phyloP scores from a whole-genome alignment of 192 early-diverging fungal species.

The Backusella psychrophila region DNA sequence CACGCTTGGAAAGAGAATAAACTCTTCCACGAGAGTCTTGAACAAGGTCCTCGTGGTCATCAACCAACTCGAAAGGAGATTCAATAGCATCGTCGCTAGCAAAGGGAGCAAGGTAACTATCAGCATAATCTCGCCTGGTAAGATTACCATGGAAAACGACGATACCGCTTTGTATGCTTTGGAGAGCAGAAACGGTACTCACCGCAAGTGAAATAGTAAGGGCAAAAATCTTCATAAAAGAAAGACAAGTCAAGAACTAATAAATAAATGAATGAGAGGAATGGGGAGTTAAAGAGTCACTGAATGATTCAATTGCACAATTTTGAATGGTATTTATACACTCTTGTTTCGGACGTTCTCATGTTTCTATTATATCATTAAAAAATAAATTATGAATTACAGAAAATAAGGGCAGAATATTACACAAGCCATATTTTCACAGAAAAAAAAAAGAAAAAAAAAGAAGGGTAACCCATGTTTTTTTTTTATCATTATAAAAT shows the following conservation, averaged over 20 bases:
- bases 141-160: conserved; percentile 10
- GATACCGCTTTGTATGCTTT: neutral
- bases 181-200: neutral
- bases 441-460: neutral
- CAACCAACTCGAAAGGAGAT: conserved; percentile 16
- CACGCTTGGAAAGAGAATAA: conserved; percentile 13
- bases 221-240: neutral
- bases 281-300: neutral
- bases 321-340: neutral
- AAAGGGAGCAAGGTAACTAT: conserved; percentile 18
- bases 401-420: neutral
- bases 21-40: neutral
- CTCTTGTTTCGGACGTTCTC: neutral
- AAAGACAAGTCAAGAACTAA: neutral
- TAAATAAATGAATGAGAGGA: neutral
- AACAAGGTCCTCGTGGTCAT: conserved; percentile 13
- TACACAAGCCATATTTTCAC: neutral
- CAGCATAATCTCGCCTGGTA: neutral
- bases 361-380: neutral
- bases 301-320: neutral
- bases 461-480: neutral
- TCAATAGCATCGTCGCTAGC: conserved; percentile 14
- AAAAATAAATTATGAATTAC: neutral
- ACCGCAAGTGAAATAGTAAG: neutral
- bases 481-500: too few relatives aligned